These are phyloP conservation scores for Cystobasidium sp. DNA, from an alignment of 1,284 basidiomycete species.

Conservation along the genomic window DNA sequence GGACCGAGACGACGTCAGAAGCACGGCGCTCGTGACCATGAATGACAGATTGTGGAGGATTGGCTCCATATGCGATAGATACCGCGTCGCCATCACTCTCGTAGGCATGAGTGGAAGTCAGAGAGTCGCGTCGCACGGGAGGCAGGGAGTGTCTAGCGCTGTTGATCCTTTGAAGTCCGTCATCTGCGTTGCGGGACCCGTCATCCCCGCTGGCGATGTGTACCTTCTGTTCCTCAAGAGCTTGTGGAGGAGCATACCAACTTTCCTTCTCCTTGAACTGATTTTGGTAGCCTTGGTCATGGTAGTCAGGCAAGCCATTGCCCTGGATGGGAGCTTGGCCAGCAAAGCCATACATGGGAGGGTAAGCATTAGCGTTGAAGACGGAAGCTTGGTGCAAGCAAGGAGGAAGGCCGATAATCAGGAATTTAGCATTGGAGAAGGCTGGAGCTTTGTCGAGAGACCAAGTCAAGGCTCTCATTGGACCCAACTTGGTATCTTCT, in stretches of 20 bases:
- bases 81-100: conserved; percentile 2
- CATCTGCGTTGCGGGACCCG: background rate
- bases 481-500: conserved; percentile 25
- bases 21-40: too few species aligned
- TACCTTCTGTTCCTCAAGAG: conserved; percentile 4
- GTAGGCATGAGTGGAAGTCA: background rate
- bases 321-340: background rate
- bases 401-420: conserved; percentile 37
- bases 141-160: conserved; percentile 1
- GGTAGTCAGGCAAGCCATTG: conserved; percentile 15
- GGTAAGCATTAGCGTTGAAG: conserved; percentile 35
- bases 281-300: conserved; percentile 7
- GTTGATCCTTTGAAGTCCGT: background rate
- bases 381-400: conserved; percentile 16
- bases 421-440: conserved; percentile 38
- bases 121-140: background rate
- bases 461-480: conserved; percentile 27
- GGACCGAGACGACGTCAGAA: too few species aligned
- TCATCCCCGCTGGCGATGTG: background rate
- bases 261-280: conserved; percentile 15
- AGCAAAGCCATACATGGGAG: conserved; percentile 19
- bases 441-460: conserved; percentile 40
- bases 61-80: background rate
- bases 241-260: conserved; percentile 28
- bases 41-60: background rate